Evolutionary conservation across 2,329 filamentous ascomycete genomes (phyloP).

Genomic region (Monilinia fructicola): DNA sequence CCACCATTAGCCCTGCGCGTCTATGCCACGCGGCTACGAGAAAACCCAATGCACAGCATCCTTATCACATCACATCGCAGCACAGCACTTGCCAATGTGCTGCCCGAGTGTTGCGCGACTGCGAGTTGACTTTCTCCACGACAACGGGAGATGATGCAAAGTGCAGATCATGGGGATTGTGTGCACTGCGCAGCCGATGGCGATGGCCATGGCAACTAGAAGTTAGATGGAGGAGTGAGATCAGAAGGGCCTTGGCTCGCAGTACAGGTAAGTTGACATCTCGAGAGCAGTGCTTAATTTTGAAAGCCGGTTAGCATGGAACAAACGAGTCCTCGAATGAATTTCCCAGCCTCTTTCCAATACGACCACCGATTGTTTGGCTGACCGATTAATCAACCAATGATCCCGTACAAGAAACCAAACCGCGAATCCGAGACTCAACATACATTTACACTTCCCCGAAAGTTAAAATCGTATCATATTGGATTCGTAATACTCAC

Average conservation of each 20-base stretch:
- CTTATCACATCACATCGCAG: neutral
- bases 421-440: neutral
- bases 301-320: neutral
- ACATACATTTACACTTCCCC: neutral
- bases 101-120: neutral
- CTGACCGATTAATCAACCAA: neutral
- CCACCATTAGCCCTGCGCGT: neutral
- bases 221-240: neutral
- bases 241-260: neutral
- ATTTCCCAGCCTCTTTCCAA: neutral
- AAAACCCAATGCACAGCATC: neutral
- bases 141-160: neutral
- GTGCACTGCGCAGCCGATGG: constrained; percentile 1
- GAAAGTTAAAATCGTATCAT: neutral
- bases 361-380: neutral
- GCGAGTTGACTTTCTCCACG: constrained; percentile 2
- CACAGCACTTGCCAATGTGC: constrained; percentile 6
- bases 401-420: no score
- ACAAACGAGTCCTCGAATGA: neutral
- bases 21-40: neutral
- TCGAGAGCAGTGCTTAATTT: neutral
- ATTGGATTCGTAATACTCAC: neutral
- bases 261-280: neutral
- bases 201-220: neutral
- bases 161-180: neutral